Base-by-base conservation (phyloP, 208 protist genomes). In the Zelonia costaricensis region DNA sequence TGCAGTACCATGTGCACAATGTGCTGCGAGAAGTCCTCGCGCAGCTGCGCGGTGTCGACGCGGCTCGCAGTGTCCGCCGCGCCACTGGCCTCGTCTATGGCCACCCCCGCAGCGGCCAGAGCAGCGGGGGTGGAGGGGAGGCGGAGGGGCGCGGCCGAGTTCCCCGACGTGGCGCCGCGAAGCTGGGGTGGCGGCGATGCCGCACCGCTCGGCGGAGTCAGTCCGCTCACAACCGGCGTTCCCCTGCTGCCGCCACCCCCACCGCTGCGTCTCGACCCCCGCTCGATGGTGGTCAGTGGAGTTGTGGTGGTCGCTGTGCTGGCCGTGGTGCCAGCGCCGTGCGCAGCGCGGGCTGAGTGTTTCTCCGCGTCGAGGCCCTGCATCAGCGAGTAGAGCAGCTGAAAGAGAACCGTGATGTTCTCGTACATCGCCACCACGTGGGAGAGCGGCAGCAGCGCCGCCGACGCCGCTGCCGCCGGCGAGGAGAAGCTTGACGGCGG, bases 401-500 rank as follows among this genome's bases (percentile, higher is more conserved):
- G 71, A 9, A 76, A 65, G 16, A 78, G 38, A 12, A 76, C 65
- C 12, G 83, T 40, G 3, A 88, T 75, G 74, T 93, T 93, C 47
- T 93, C 83, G 60, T 90, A 83, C 76, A 88, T 86, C n/a, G 81
- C 79, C 12, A 88, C 49, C 44, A 74, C 40, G 12, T 49, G 48
- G 30, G 57, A 62, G 16, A 69, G 67, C 47, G 25, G 28, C 28
- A 33, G 69, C 35, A 61, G 25, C 31, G 30, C 23, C 10, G 18
- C 30, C 10, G 52, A 36, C 8, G 60, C 13, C 15, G 15, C 38
- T 10, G 31, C 4, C 4, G 48, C 1, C 23, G 46, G 3, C 16
- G 35, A 39, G 25, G 9, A 15, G 12, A 27, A 27, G 20, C 22
- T 25, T n/a, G 15, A 18, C 7, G 23, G 28, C 35, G 25, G 25